These are phyloP conservation scores for Phytopythium helicoides DNA, from an alignment of 352 stramenopile genomes.

Conservation along the genomic window DNA sequence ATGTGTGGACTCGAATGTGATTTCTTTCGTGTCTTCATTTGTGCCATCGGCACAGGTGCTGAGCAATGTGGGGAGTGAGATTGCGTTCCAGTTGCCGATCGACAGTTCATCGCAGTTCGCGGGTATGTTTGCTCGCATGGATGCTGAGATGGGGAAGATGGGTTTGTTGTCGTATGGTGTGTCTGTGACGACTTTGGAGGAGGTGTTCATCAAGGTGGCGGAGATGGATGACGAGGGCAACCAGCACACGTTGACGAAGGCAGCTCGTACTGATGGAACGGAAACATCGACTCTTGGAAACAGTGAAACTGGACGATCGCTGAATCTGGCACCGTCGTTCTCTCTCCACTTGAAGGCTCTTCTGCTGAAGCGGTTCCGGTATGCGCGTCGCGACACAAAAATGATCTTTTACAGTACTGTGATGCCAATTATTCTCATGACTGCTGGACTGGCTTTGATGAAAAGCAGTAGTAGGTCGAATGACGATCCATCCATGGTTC, in stretches of 20 bases:
- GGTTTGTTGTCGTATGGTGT: slow-evolving; percentile 49
- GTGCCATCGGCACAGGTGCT: slow-evolving; percentile 43
- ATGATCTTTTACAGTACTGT: slow-evolving; percentile 55
- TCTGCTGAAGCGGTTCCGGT: slow-evolving; percentile 54
- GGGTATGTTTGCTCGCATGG: slow-evolving; percentile 57
- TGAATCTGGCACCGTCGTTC: too few relatives aligned
- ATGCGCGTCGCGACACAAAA: slow-evolving; percentile 57
- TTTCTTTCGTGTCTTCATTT: slow-evolving; percentile 25
- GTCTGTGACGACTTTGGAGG: slow-evolving; percentile 85
- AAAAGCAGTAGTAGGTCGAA: slow-evolving; percentile 30
- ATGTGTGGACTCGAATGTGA: slow-evolving; percentile 28
- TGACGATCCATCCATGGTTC: slow-evolving; percentile 34
- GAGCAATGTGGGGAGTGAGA: slow-evolving; percentile 71
- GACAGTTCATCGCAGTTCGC: slow-evolving; percentile 45
- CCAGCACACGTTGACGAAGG: slow-evolving; percentile 38
- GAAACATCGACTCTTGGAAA: too few relatives aligned
- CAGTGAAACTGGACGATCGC: too few relatives aligned
- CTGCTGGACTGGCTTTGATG: too few relatives aligned
- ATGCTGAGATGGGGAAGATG: slow-evolving; percentile 35
- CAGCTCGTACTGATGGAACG: too few relatives aligned
- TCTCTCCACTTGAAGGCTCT: slow-evolving; percentile 40
- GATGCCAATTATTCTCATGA: slow-evolving; percentile 53
- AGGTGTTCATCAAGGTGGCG: slow-evolving; percentile 81
- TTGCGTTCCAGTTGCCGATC: slow-evolving; percentile 68
- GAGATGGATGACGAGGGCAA: slow-evolving; percentile 34